A percentile compares a stretch with the other conserved stretches of the same genome.
Conservation (phyloP, 2,329 filamentous ascomycete genomes). For the Pestalotiopsis sp. region DNA sequence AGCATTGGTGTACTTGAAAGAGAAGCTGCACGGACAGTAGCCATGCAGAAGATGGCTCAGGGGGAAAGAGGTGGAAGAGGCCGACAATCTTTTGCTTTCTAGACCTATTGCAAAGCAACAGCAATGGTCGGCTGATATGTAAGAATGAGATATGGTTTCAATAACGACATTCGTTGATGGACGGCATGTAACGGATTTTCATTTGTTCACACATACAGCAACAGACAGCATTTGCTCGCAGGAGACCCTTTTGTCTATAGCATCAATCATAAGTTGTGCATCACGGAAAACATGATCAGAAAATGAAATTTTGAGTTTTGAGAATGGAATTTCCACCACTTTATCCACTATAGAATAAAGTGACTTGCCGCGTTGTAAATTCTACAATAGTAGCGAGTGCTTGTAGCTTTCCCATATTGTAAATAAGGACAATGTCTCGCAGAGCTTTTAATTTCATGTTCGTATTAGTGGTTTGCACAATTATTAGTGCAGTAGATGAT, state of each 20-base stretch:
- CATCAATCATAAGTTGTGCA: background rate
- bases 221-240: background rate
- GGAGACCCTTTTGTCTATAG: background rate
- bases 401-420: too few species aligned
- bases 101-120: background rate
- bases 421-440: too few species aligned
- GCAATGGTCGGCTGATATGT: background rate
- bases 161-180: background rate
- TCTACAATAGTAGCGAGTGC: too few species aligned
- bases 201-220: background rate
- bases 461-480: too few species aligned
- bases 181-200: background rate
- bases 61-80: background rate
- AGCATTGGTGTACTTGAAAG: slow-evolving; percentile 66
- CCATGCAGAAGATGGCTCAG: background rate
- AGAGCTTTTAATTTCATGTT: too few species aligned
- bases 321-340: background rate
- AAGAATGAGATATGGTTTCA: background rate
- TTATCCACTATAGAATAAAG: background rate
- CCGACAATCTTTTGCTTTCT: background rate
- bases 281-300: background rate
- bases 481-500: too few species aligned
- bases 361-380: too few species aligned
- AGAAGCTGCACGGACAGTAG: slow-evolving; percentile 54
- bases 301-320: background rate